A percentile compares a stretch with the other conserved stretches of the same genome.
These are phyloP conservation scores for Fusarium falciforme DNA, from an alignment of 2,329 filamentous ascomycete species.

Conservation along the genomic window DNA sequence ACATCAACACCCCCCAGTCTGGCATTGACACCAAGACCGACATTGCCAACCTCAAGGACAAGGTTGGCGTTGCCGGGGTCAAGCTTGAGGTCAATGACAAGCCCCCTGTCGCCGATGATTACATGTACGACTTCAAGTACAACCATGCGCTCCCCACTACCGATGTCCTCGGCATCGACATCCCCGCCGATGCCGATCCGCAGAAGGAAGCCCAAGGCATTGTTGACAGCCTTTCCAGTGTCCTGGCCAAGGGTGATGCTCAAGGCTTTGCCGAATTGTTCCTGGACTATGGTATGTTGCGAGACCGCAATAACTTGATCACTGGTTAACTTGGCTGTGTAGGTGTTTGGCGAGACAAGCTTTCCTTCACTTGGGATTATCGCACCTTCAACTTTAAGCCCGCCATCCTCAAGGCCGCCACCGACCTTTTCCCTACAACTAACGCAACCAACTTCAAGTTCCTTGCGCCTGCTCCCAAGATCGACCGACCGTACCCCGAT, in stretches of 20 bases:
- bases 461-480: slow-evolving; percentile 1
- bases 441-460: slow-evolving; percentile 37
- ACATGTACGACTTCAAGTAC: slow-evolving; percentile 56
- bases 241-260: background rate
- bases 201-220: slow-evolving; percentile 17
- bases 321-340: slow-evolving; percentile 18
- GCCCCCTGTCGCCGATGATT: slow-evolving; percentile 49
- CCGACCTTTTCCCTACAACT: slow-evolving; percentile 45
- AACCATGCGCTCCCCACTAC: slow-evolving; percentile 49
- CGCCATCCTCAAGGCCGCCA: slow-evolving; percentile 47
- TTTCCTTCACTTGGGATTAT: slow-evolving; percentile 51
- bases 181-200: slow-evolving; percentile 39
- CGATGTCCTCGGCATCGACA: slow-evolving; percentile 43
- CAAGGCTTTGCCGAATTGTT: slow-evolving; percentile 8
- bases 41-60: background rate
- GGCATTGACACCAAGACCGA: background rate
- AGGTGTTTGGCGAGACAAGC: slow-evolving; percentile 52
- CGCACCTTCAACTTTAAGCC: slow-evolving; percentile 49
- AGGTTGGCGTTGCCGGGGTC: background rate
- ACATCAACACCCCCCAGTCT: slow-evolving; percentile 7
- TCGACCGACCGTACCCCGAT: background rate
- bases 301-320: background rate
- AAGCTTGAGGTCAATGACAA: slow-evolving; percentile 2
- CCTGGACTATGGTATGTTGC: background rate
- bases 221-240: slow-evolving; percentile 39